Evolutionary conservation across 805 yeast genomes (phyloP).

Genomic region (Ogataea pilisensis): DNA sequence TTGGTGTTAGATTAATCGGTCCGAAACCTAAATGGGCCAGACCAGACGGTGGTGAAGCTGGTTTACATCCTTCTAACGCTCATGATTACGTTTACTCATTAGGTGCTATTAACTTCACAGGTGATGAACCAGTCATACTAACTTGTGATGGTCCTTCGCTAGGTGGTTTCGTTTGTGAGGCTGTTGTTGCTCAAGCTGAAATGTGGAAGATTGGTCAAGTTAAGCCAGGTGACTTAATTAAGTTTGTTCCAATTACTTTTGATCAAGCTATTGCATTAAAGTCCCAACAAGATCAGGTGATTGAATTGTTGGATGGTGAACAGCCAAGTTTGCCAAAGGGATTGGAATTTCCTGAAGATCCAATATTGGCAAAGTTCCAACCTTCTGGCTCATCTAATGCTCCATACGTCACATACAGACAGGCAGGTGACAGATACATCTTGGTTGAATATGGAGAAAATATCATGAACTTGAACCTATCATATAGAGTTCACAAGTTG

Average conservation of each 20-base stretch:
- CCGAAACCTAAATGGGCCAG: slow-evolving; percentile 98
- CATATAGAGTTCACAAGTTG: slow-evolving; percentile 81
- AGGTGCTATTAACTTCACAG: slow-evolving; percentile 97
- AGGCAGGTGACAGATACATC: slow-evolving; percentile 94
- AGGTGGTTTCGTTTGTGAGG: slow-evolving; percentile 97
- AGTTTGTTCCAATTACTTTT: slow-evolving; percentile 73
- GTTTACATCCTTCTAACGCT: slow-evolving; percentile 97
- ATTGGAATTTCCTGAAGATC: slow-evolving; percentile 53
- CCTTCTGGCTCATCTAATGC: slow-evolving; percentile 42
- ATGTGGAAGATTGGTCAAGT: slow-evolving; percentile 99
- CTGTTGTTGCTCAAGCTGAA: slow-evolving; percentile 92
- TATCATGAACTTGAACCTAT: slow-evolving; percentile 74
- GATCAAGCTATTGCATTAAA: slow-evolving; percentile 65
- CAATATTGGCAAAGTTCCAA: slow-evolving; percentile 56
- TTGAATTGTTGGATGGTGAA: slow-evolving; percentile 43
- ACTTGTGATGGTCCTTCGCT: slow-evolving; percentile 97
- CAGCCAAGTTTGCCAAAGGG: slow-evolving; percentile 28
- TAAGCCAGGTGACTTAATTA: slow-evolving; percentile 85
- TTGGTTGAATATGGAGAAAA: slow-evolving; percentile 92
- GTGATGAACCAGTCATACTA: slow-evolving; percentile 96
- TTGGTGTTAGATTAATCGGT: slow-evolving; percentile 91
- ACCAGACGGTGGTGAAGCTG: slow-evolving; percentile 95
- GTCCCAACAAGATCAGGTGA: slow-evolving; percentile 51
- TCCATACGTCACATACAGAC: slow-evolving; percentile 82
- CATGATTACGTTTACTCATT: slow-evolving; percentile 95